Evolutionary conservation across 176 grass and related monocot genomes (phyloP).

Genomic region (Paspalum notatum): DNA sequence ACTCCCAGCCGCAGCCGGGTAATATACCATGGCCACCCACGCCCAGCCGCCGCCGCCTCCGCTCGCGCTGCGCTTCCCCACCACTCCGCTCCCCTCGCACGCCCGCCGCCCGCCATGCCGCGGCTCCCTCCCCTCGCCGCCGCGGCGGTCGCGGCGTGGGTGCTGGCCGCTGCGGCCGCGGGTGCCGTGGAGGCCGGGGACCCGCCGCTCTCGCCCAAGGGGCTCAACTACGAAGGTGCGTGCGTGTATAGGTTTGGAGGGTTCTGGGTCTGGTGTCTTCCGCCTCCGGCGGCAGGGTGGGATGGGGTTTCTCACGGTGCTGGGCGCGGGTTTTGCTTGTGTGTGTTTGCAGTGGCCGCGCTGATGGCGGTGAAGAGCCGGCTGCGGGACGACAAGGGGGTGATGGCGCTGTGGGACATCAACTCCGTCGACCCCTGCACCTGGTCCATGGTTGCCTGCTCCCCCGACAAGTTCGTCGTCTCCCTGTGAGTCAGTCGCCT

Average conservation of each 20-base stretch:
- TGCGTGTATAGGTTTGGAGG: not conserved
- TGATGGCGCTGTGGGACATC: slow-evolving; percentile 87
- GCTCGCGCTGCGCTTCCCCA: slow-evolving; percentile 11
- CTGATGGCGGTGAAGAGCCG: slow-evolving; percentile 90
- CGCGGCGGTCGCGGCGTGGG: not conserved
- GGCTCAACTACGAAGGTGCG: slow-evolving; percentile 94
- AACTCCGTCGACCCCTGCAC: slow-evolving; percentile 98
- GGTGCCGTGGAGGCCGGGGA: slow-evolving; percentile 47
- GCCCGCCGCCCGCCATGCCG: slow-evolving; percentile 25
- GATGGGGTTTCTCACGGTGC: not conserved
- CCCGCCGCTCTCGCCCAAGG: slow-evolving; percentile 90
- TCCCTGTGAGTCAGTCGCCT: slow-evolving; percentile 62
- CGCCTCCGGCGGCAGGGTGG: too few relatives aligned
- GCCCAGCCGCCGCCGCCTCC: not conserved
- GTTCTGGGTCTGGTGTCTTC: slow-evolving; percentile 6
- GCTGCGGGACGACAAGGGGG: slow-evolving; percentile 82
- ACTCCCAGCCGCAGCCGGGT: not conserved
- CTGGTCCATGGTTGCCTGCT: slow-evolving; percentile 95
- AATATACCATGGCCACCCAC: slow-evolving; percentile 58
- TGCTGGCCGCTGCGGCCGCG: not conserved
- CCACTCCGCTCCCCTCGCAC: not conserved
- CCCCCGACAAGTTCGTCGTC: slow-evolving; percentile 79
- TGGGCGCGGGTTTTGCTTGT: not conserved
- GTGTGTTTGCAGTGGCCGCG: slow-evolving; percentile 71
- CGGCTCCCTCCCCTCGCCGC: slow-evolving; percentile 16